Evolutionary conservation across 495 filamentous ascomycete genomes (phyloP).

Genomic region (Aspergillus haitiensis): DNA sequence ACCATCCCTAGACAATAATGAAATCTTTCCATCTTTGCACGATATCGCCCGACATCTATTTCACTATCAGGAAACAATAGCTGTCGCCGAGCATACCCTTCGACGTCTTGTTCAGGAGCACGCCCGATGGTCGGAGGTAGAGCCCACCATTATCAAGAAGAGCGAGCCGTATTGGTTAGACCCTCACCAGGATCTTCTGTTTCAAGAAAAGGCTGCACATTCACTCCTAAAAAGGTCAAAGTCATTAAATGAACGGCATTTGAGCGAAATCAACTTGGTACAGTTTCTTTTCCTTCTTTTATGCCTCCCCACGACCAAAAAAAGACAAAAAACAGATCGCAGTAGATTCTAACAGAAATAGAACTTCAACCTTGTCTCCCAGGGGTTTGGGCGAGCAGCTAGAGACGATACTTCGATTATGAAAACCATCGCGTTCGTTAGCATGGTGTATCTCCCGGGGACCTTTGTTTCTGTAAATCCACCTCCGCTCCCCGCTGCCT

Average conservation of each 20-base stretch:
- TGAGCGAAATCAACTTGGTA: slow-evolving; percentile 12
- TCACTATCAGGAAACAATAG: slow-evolving; percentile 8
- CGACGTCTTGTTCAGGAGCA: slow-evolving; percentile 5
- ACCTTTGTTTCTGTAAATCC: slow-evolving; percentile 13
- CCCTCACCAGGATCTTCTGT: slow-evolving; percentile 6
- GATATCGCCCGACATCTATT: slow-evolving; percentile 8
- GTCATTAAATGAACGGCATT: slow-evolving; percentile 6
- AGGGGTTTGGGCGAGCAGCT: neutral
- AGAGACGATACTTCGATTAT: slow-evolving; percentile 5
- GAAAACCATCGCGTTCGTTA: slow-evolving; percentile 9
- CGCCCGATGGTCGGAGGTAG: neutral
- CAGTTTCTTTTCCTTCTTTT: neutral
- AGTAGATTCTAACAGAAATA: neutral
- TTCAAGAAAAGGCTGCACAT: slow-evolving; percentile 6
- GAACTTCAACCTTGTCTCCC: slow-evolving; percentile 9
- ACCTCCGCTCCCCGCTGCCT: too few species aligned
- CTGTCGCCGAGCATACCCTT: slow-evolving; percentile 7
- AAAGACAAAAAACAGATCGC: neutral
- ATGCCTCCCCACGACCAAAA: too few species aligned
- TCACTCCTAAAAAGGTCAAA: slow-evolving; percentile 3
- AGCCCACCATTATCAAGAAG: neutral
- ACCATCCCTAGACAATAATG: neutral
- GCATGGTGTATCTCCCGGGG: slow-evolving; percentile 11
- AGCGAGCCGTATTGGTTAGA: neutral
- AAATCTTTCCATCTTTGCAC: neutral